Base-by-base conservation (phyloP, 169 alveolate species). In the Besnoitia besnoiti region DNA sequence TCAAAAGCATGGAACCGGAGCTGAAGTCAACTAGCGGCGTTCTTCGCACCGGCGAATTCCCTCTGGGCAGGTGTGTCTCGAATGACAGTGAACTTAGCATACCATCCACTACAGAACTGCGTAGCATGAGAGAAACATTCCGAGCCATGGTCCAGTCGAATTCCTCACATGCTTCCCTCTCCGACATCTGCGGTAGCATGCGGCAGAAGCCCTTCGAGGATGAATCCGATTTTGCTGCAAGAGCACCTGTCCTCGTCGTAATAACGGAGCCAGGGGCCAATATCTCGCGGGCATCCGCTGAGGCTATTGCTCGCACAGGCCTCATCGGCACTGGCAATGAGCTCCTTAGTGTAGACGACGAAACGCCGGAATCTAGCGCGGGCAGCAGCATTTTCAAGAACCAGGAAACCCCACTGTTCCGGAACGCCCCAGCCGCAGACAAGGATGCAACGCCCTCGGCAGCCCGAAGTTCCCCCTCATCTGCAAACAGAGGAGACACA, bases 1-100 rank as follows among this genome's bases (percentile, higher is more conserved):
- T 89, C 39, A 62, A 89, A 3, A 89, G 93, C 90, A 39, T 89
- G 7, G 93, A 89, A 10, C 67, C 75, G 44, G 37, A 67, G 12
- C 35, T 37, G 3, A 30, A 42, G 21, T 21, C 51, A 19, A 42
- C 37, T 0, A 39, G 33, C 4, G 93, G 88, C 12, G 3, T 61
- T 14, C 77, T 85, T 0, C 91, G 91, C 14, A 61, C 55, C 35
- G 88, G 93, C 0, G 75, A 62, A 27, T 67, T 73, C 37, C 93
- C 93, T 33, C 37, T 12, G 12, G 79, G 67, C 35, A 40, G 91
- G 39, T 73, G 88, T 37, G 19, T 33, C 51, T 8, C 90, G 21
- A 49, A 46, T 10, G 77, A 7, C 33, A 85, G 46, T 35, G 77
- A 21, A n/a, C n/a, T 33, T n/a, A n/a, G 5, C 0, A 10, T 59